Evolutionary conservation across 1,139 yeast genomes (phyloP).

Genomic region (Geotrichum aggregatum): DNA sequence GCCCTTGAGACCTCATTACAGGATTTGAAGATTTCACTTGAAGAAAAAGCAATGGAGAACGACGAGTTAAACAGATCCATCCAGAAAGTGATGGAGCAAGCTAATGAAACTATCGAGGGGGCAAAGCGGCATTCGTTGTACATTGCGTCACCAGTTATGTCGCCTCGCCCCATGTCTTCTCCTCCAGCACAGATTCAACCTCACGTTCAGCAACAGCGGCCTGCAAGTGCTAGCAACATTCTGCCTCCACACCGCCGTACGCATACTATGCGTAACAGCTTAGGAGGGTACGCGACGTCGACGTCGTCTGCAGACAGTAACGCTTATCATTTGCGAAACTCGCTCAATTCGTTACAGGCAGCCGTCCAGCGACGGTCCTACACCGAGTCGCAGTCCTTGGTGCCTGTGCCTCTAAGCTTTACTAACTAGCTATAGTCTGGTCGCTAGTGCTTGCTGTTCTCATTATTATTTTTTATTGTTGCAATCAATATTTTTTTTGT

Average conservation of each 20-base stretch:
- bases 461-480: too few species aligned
- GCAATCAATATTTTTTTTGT: not conserved
- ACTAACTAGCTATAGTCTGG: too few species aligned
- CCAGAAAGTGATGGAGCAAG: slow-evolving; percentile 37
- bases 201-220: not conserved
- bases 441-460: too few species aligned
- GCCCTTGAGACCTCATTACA: slow-evolving; percentile 35
- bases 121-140: slow-evolving; percentile 33
- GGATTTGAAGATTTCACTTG: slow-evolving; percentile 38
- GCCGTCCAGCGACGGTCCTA: not conserved
- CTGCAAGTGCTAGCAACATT: not conserved
- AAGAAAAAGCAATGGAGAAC: slow-evolving; percentile 40
- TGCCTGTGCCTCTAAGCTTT: too few species aligned
- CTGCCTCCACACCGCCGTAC: not conserved
- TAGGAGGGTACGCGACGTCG: not conserved
- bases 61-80: slow-evolving; percentile 37
- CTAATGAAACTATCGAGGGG: slow-evolving; percentile 35
- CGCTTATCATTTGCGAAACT: too few species aligned
- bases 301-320: too few species aligned
- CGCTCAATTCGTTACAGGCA: too few species aligned
- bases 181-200: not conserved
- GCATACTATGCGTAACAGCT: not conserved
- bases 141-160: slow-evolving; percentile 18
- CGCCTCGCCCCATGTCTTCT: not conserved
- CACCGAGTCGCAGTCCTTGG: too few species aligned